A percentile compares a stretch with the other conserved stretches of the same genome.
These are phyloP conservation scores for Amaranthus hypochondriacus DNA, from an alignment of 148 eudicot species.

Conservation along the genomic window DNA sequence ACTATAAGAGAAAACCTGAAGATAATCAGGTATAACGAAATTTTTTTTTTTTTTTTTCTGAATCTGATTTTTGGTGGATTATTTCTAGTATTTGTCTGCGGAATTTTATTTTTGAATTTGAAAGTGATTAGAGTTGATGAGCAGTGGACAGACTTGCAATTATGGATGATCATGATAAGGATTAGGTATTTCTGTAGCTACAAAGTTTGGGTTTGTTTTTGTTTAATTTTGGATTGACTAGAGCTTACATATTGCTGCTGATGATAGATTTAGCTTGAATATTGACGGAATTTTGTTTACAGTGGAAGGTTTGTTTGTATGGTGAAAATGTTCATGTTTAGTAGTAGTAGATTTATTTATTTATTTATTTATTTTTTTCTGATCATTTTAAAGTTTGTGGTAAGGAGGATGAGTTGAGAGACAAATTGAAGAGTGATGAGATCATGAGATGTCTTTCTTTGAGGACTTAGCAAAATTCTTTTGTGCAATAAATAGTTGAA, in stretches of 20 bases:
- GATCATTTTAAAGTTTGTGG: no score
- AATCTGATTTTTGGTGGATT: neutral
- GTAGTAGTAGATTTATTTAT: no score
- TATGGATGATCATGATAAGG: neutral
- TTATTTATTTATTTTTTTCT: no score
- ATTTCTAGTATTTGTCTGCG: constrained; percentile 11
- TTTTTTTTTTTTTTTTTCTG: neutral
- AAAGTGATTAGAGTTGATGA: constrained; percentile 12
- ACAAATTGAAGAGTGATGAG: no score
- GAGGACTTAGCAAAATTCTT: no score
- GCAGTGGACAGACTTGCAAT: neutral
- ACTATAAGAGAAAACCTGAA: constrained; percentile 94
- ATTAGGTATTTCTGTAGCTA: neutral
- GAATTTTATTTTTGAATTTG: neutral
- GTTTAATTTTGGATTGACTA: constrained; percentile 7
- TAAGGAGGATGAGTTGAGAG: no score
- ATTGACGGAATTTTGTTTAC: neutral
- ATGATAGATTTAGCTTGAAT: neutral
- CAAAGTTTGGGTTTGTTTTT: neutral
- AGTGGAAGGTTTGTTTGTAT: neutral
- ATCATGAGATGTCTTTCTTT: no score
- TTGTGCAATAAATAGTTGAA: no score
- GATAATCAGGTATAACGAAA: constrained; percentile 65
- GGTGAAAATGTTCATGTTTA: no score
- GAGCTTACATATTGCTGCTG: neutral